A percentile compares a stretch with the other conserved stretches of the same genome.
Evolutionary conservation across 2,329 filamentous ascomycete species (phyloP).

Genomic region (Microsporum ferrugineum): DNA sequence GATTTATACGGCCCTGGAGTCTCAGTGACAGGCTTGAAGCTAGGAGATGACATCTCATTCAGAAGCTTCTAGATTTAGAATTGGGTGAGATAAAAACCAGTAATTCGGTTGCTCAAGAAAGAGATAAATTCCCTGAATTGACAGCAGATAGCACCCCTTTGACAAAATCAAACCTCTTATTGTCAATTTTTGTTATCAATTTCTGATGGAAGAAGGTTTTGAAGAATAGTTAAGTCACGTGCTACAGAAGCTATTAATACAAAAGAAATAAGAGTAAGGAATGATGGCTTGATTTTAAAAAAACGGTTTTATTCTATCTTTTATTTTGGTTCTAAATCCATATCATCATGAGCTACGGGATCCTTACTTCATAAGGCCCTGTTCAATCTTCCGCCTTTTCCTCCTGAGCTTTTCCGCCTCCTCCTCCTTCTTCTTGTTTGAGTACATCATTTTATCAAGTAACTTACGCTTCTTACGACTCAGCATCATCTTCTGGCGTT

Average conservation of each 20-base stretch:
- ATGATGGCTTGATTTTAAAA: neutral
- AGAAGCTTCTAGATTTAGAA: too few species aligned
- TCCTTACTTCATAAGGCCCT: slow-evolving; percentile 22
- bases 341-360: slow-evolving; percentile 2
- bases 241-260: neutral
- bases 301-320: neutral
- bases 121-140: neutral
- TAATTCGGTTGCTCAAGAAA: neutral
- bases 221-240: neutral
- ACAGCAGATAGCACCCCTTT: neutral
- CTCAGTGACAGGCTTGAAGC: neutral
- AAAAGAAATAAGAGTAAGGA: neutral
- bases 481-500: slow-evolving; percentile 95
- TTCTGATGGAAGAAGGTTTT: neutral
- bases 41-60: neutral
- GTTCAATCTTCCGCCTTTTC: slow-evolving; percentile 88
- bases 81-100: neutral
- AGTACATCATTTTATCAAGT: slow-evolving; percentile 94
- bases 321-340: neutral
- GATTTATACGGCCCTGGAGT: neutral
- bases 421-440: slow-evolving; percentile 82
- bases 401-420: slow-evolving; percentile 76
- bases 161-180: neutral
- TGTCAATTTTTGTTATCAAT: neutral
- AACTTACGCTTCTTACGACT: slow-evolving; percentile 95